Evolutionary conservation across 208 protist genomes (phyloP).

Genomic region (Borovskyia barvae): DNA sequence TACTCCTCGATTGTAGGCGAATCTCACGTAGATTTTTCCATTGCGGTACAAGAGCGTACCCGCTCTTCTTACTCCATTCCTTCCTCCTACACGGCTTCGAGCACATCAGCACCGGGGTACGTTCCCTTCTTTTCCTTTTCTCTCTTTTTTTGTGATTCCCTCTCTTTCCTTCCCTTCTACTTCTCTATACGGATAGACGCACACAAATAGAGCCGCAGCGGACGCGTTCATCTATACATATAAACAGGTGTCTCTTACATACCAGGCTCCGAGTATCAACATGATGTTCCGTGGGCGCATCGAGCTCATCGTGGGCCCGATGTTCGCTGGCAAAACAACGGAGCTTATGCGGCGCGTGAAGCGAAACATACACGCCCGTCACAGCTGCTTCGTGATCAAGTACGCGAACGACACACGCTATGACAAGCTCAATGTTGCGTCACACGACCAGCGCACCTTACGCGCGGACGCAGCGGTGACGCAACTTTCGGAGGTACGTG

Average conservation of each 20-base stretch:
- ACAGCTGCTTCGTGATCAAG: constrained; percentile 91
- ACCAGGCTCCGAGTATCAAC: not conserved
- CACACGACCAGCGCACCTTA: constrained; percentile 77
- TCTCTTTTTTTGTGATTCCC: not conserved
- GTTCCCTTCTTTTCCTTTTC: constrained; percentile 9
- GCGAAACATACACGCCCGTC: constrained; percentile 72
- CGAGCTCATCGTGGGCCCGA: constrained; percentile 94
- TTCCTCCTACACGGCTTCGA: not conserved
- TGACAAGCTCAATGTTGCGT: constrained; percentile 63
- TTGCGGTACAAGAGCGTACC: too few species aligned
- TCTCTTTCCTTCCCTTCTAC: constrained; percentile 12
- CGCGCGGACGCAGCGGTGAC: constrained; percentile 62
- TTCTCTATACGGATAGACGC: too few species aligned
- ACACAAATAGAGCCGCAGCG: too few species aligned
- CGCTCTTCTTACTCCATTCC: too few species aligned
- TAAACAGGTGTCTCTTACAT: not conserved
- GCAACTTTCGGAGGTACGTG: constrained; percentile 52
- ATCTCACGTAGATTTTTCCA: too few species aligned
- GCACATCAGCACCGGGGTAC: not conserved
- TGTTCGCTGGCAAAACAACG: constrained; percentile 96
- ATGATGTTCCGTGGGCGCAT: constrained; percentile 40
- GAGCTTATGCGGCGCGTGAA: constrained; percentile 92
- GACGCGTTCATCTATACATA: too few species aligned
- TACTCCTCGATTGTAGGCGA: too few species aligned
- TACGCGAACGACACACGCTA: constrained; percentile 90